phyloP scores from a whole-genome alignment of 2,329 filamentous ascomycete species.

The Coniochaeta sp. region DNA sequence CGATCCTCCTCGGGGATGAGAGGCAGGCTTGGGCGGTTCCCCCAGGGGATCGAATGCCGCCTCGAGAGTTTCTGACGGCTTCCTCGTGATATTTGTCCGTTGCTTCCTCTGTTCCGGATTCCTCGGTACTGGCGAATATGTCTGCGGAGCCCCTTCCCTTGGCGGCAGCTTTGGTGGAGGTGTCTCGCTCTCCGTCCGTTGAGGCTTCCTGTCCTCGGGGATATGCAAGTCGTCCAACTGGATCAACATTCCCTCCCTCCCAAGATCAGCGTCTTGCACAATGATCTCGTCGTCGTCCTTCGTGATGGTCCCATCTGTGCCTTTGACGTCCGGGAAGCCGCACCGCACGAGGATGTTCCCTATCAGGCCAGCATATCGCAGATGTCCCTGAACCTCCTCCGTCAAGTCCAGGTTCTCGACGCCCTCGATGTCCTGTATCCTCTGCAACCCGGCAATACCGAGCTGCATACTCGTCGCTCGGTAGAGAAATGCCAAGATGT shows the following conservation, averaged over 20 bases:
- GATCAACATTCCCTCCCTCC: conserved; percentile 29
- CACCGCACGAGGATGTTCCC: conserved; percentile 45
- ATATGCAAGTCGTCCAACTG: conserved; percentile 29
- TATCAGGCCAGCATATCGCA: conserved; percentile 32
- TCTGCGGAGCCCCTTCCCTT: background rate
- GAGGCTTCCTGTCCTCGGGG: conserved; percentile 5
- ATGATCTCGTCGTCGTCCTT: conserved; percentile 31
- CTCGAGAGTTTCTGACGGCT: background rate
- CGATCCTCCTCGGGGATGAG: too few relatives aligned
- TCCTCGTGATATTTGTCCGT: background rate
- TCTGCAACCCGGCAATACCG: conserved; percentile 77
- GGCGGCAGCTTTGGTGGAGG: background rate
- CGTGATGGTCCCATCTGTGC: conserved; percentile 36
- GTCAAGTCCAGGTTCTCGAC: conserved; percentile 52
- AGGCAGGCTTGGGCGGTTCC: background rate
- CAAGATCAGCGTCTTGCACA: conserved; percentile 22
- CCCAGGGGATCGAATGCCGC: background rate
- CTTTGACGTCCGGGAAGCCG: conserved; percentile 40
- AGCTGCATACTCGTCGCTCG: conserved; percentile 75
- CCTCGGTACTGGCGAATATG: background rate
- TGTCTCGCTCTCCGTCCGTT: conserved; percentile 4
- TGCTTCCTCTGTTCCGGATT: background rate
- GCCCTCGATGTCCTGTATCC: conserved; percentile 59
- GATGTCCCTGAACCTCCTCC: conserved; percentile 36
- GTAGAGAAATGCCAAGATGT: conserved; percentile 81